Conservation (phyloP, 31 red algal species). For the Porphyra umbilicalis region DNA sequence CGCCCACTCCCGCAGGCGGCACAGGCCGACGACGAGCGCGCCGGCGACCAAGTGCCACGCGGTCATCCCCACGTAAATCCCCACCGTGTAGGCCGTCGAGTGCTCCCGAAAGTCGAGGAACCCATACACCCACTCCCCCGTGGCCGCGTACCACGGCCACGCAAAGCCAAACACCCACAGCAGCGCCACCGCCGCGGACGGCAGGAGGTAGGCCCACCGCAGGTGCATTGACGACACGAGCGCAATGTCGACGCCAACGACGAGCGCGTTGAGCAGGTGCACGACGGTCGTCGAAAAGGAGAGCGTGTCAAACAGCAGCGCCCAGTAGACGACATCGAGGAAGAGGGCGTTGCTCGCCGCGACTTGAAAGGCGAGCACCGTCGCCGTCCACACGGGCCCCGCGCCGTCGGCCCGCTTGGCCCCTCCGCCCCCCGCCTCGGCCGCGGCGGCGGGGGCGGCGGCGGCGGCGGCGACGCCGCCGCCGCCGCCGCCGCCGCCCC, state of each 20-base stretch:
- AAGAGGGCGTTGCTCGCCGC: slow-evolving; percentile 35
- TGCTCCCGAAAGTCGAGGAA: slow-evolving; percentile 20
- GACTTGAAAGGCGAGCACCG: slow-evolving; percentile 25
- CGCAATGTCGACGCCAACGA: slow-evolving; percentile 18
- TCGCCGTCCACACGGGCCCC: not conserved
- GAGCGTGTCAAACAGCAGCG: slow-evolving; percentile 15
- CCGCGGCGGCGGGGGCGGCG: too few relatives aligned
- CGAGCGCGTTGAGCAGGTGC: slow-evolving; percentile 16
- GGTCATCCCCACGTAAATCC: slow-evolving; percentile 23
- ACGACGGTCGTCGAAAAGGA: slow-evolving; percentile 4
- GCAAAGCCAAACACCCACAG: slow-evolving; percentile 28
- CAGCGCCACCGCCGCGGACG: slow-evolving; percentile 10
- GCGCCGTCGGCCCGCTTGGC: too few relatives aligned
- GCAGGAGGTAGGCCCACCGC: slow-evolving; percentile 17
- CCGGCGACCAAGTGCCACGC: slow-evolving; percentile 32
- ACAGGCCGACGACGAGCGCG: slow-evolving; percentile 21
- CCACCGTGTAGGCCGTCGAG: slow-evolving; percentile 9
- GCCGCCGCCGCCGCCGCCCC: too few relatives aligned
- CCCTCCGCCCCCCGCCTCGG: too few relatives aligned
- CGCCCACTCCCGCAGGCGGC: slow-evolving; percentile 6
- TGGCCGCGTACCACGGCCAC: slow-evolving; percentile 34
- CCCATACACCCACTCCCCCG: slow-evolving; percentile 18
- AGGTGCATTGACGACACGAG: slow-evolving; percentile 27
- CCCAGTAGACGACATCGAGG: slow-evolving; percentile 42
- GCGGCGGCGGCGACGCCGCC: too few relatives aligned